Conservation (phyloP, 208 protist species). For the Trypanosoma boissoni region DNA sequence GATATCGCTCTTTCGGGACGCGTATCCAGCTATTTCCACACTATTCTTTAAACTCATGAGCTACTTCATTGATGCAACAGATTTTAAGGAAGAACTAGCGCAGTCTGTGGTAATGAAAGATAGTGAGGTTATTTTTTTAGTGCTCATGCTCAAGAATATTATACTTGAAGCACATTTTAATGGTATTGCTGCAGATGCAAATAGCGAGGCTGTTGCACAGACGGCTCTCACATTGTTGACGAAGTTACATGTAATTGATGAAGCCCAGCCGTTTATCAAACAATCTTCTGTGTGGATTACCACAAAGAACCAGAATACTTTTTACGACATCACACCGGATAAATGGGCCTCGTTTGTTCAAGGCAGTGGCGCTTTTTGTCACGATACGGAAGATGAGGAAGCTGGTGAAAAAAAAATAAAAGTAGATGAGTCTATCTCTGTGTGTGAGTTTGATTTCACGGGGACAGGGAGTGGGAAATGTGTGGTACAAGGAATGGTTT, state of each 20-base stretch:
- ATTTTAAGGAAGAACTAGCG: constrained; percentile 63
- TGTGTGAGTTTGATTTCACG: too few species aligned
- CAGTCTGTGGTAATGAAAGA: constrained; percentile 32
- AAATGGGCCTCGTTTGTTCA: constrained; percentile 35
- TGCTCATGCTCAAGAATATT: constrained; percentile 78
- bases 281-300: constrained; percentile 59
- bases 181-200: constrained; percentile 63
- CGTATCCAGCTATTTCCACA: constrained; percentile 62
- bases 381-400: not conserved
- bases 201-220: constrained; percentile 72
- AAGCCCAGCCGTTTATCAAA: constrained; percentile 52
- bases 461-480: too few species aligned
- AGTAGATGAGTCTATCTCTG: too few species aligned
- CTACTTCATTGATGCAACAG: constrained; percentile 69
- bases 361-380: too few species aligned
- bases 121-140: constrained; percentile 45
- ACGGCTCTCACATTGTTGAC: constrained; percentile 51
- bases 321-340: constrained; percentile 25
- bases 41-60: constrained; percentile 74
- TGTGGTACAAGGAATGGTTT: too few species aligned
- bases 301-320: constrained; percentile 13
- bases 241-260: constrained; percentile 69
- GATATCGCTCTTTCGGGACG: constrained; percentile 55
- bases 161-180: constrained; percentile 64
- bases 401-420: too few species aligned